Evolutionary conservation across 345 rosid species (phyloP).

Genomic region (Chamaenerion angustifolium): DNA sequence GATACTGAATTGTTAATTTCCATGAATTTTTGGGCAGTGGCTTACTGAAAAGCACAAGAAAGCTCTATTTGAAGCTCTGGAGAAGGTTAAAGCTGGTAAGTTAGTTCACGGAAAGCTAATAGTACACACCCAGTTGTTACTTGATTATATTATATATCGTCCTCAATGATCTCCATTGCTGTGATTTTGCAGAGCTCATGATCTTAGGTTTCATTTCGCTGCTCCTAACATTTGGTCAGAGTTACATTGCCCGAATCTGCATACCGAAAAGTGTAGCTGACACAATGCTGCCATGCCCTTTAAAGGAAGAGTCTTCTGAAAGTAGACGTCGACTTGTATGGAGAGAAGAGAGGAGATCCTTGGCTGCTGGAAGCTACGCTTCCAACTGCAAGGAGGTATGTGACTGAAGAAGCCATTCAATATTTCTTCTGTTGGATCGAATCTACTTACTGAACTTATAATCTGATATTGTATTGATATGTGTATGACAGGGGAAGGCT

Average conservation of each 20-base stretch:
- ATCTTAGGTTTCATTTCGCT: slow-evolving; percentile 86
- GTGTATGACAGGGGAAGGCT: slow-evolving; percentile 38
- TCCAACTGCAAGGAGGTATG: slow-evolving; percentile 45
- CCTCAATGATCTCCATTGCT: neutral
- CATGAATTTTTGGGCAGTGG: slow-evolving; percentile 28
- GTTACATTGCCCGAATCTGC: slow-evolving; percentile 47
- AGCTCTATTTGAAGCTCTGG: slow-evolving; percentile 74
- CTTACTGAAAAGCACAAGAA: slow-evolving; percentile 64
- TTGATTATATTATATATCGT: no score
- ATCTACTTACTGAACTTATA: neutral
- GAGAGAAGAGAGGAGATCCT: slow-evolving; percentile 36
- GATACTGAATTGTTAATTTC: neutral
- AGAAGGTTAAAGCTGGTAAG: slow-evolving; percentile 79
- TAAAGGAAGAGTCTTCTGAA: neutral
- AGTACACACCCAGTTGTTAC: no score
- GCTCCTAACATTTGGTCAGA: slow-evolving; percentile 66
- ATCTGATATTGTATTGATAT: neutral
- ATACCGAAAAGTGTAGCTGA: slow-evolving; percentile 38
- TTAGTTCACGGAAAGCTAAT: neutral
- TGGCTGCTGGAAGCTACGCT: slow-evolving; percentile 20
- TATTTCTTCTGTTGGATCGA: no score
- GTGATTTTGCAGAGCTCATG: slow-evolving; percentile 65
- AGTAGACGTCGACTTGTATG: neutral
- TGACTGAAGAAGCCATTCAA: neutral
- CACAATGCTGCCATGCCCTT: slow-evolving; percentile 63